Evolutionary conservation across 192 early-diverging fungal genomes (phyloP), one percentile per base, ranked within the genome.

Genomic region (Oehlia diaphana): DNA sequence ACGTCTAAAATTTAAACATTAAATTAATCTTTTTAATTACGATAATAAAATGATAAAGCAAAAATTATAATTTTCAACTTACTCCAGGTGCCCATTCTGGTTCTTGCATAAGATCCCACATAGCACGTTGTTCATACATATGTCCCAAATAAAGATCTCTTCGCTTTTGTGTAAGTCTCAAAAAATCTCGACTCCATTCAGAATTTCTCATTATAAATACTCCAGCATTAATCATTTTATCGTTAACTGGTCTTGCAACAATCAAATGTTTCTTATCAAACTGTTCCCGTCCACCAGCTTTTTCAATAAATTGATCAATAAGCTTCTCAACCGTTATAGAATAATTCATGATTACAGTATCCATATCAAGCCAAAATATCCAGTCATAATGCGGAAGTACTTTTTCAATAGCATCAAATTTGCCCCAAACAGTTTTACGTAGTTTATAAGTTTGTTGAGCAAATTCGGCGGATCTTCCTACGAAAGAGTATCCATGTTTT

Each of bases 281-380:
- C 10, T 66, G 44, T 4, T 69, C 72, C 3, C 77, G 10, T 0
- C 79, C 84, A 9, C 66, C 50, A 21, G 81, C 86, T 0, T 44
- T 44, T 19, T 83, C 62, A 42, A 84, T 79, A 23, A 88, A 84
- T n/a, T 82, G 21, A 2, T 78, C 78, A 12, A 90, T 78, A 12
- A 90, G 77, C 0, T 77, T 75, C 37, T 87, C 85, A 0, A 90
- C 26, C 6, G 82, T 79, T 28, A 81, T 82, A 53, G 86, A 81
- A 21, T 80, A 66, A 63, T 90, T 84, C 66, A 86, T 84, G 23
- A 90, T 74, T 0, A 90, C 86, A 6, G 89, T 88, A 70, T 90
- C 89, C 88, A 90, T 90, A 73, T 90, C 89, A 81, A 90, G 80
- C 89, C 89, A 90, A 67, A 90, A 86, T 37, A 90, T 14, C 89